These are phyloP conservation scores for Fusarium nisikadoi DNA, from an alignment of 2,329 filamentous ascomycete species.

Conservation along the genomic window DNA sequence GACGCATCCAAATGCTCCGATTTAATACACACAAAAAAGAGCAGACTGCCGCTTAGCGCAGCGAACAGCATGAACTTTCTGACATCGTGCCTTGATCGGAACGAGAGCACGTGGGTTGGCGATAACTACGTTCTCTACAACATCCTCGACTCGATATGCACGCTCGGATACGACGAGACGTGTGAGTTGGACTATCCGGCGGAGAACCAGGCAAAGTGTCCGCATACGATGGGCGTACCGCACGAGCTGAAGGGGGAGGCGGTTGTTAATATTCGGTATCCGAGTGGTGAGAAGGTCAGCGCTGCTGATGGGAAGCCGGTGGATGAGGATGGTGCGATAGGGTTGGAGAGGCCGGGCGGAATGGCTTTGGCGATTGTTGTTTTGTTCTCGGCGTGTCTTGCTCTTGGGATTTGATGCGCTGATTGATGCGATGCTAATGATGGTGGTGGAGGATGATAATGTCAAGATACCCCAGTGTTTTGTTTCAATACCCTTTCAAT, in stretches of 20 bases:
- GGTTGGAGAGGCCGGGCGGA: constrained; percentile 1
- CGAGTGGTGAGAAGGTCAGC: constrained; percentile 54
- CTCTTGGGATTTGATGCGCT: constrained; percentile 7
- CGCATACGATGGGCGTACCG: constrained; percentile 54
- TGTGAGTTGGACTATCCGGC: constrained; percentile 57
- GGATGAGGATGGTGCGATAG: constrained; percentile 15
- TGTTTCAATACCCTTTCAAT: constrained; percentile 10
- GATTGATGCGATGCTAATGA: neutral
- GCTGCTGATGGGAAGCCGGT: constrained; percentile 43
- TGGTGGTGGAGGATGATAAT: neutral
- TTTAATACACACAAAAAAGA: constrained; percentile 58
- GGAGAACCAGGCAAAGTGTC: constrained; percentile 58
- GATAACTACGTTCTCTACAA: constrained; percentile 62
- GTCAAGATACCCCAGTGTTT: constrained; percentile 40
- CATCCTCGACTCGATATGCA: constrained; percentile 61
- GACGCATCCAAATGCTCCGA: constrained; percentile 57
- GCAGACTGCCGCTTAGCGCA: constrained; percentile 56
- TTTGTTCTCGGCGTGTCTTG: constrained; percentile 23
- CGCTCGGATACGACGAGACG: constrained; percentile 57
- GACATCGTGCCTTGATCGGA: constrained; percentile 54
- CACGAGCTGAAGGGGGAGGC: constrained; percentile 50
- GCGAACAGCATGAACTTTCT: constrained; percentile 65
- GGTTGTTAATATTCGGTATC: constrained; percentile 61
- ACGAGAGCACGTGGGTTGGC: constrained; percentile 57
- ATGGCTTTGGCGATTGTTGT: constrained; percentile 22